Percentiles rank a stretch among this genome's conserved stretches.
These are phyloP conservation scores for Dunaliella primolecta DNA, from an alignment of 139 green algal species.

Conservation along the genomic window DNA sequence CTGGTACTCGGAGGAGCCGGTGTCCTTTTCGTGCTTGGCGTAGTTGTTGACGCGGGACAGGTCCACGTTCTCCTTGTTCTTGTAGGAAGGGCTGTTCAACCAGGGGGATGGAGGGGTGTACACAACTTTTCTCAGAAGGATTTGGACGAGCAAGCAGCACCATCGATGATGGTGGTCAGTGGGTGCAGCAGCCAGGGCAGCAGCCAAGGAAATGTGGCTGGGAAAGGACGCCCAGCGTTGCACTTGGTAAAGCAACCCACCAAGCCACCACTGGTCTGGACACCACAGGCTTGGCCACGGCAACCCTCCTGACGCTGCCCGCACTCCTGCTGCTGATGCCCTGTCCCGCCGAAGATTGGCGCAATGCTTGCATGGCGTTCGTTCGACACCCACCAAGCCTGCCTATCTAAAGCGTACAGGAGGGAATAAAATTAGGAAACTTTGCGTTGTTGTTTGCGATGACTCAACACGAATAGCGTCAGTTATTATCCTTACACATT, in stretches of 20 bases:
- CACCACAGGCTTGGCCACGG: background rate
- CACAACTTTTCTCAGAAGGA: background rate
- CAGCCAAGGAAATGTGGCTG: background rate
- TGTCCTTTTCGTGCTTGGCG: constrained; percentile 43
- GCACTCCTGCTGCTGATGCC: background rate
- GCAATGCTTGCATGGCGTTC: too few relatives aligned
- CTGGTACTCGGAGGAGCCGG: constrained; percentile 59
- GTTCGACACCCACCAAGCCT: too few relatives aligned
- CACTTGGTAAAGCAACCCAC: too few relatives aligned
- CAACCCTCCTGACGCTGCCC: too few relatives aligned
- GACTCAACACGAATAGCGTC: too few relatives aligned
- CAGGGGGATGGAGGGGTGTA: background rate
- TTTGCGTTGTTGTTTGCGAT: too few relatives aligned
- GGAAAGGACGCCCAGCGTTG: too few relatives aligned
- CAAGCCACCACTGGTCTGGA: background rate
- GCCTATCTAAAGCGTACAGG: too few relatives aligned
- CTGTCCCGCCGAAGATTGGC: background rate
- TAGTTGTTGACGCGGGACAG: constrained; percentile 32
- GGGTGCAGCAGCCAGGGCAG: constrained; percentile 4
- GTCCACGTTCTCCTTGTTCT: constrained; percentile 66
- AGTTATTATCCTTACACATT: too few relatives aligned
- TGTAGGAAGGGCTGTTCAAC: constrained; percentile 55
- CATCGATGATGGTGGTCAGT: background rate
- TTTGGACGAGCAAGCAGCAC: background rate
- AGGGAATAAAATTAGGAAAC: too few relatives aligned